Conservation (phyloP, 441 rosid species). For the Erysimum cheiri region DNA sequence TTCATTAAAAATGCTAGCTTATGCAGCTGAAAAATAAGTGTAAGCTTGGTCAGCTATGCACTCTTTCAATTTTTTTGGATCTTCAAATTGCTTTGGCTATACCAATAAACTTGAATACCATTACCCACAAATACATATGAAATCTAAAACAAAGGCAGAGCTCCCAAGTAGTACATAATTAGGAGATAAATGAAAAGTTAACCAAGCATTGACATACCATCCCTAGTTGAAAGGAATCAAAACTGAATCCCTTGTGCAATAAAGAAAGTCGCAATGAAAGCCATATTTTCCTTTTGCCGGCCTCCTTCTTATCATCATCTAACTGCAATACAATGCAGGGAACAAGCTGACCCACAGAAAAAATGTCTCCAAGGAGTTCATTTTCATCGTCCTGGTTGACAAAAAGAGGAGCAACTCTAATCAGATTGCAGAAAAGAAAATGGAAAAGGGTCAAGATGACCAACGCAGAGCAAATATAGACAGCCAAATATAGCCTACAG, state of each 20-base stretch:
- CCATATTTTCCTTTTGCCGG: conserved; percentile 81
- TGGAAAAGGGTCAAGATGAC: conserved; percentile 3
- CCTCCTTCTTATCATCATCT: conserved; percentile 89
- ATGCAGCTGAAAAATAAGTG: conserved; percentile 24
- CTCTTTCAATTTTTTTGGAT: conserved; percentile 8
- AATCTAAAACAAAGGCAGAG: conserved; percentile 8
- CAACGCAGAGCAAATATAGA: conserved; percentile 1
- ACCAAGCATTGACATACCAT: conserved; percentile 69
- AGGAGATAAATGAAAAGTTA: conserved; percentile 17
- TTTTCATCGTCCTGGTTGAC: conserved; percentile 61
- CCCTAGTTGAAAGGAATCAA: conserved; percentile 87
- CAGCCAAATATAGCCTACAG: conserved; percentile 13
- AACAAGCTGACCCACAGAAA: conserved; percentile 83
- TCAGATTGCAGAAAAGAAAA: conserved; percentile 23
- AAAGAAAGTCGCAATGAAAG: conserved; percentile 90
- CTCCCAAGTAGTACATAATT: conserved; percentile 1
- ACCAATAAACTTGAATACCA: conserved; percentile 9
- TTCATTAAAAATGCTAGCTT: conserved; percentile 7
- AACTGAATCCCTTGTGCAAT: conserved; percentile 75
- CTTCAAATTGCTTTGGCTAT: conserved; percentile 1
- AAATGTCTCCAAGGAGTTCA: conserved; percentile 59
- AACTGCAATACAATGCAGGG: conserved; percentile 83
- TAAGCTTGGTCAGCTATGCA: conserved; percentile 11
- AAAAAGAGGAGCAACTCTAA: conserved; percentile 26
- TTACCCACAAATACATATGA: conserved; percentile 20